A percentile compares a stretch with the other conserved stretches of the same genome.
phyloP scores from a whole-genome alignment of 2,329 filamentous ascomycete genomes.

The Microsporum ferrugineum region DNA sequence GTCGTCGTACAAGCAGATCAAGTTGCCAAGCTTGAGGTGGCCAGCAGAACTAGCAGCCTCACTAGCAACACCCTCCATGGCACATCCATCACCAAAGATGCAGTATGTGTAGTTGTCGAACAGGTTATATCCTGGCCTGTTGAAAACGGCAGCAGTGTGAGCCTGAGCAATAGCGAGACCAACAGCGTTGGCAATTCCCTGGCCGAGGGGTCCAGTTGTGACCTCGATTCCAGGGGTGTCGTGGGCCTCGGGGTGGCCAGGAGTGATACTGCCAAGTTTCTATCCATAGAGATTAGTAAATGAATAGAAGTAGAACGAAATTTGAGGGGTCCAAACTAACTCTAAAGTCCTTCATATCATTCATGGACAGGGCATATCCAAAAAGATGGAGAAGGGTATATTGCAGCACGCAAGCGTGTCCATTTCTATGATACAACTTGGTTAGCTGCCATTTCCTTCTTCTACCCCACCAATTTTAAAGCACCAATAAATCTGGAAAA shows the following conservation, averaged over 20 bases:
- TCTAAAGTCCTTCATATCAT: slow-evolving; percentile 94
- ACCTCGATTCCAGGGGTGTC: slow-evolving; percentile 96
- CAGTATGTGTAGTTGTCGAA: slow-evolving; percentile 94
- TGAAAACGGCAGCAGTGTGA: slow-evolving; percentile 82
- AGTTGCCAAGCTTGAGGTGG: slow-evolving; percentile 93
- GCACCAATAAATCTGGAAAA: not conserved
- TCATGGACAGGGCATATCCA: slow-evolving; percentile 73
- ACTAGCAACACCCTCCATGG: slow-evolving; percentile 93
- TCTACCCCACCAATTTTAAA: slow-evolving; percentile 3
- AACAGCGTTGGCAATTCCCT: slow-evolving; percentile 94
- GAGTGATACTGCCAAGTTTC: slow-evolving; percentile 69
- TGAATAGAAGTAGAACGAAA: not conserved
- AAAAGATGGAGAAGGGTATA: slow-evolving; percentile 96
- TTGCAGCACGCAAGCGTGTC: slow-evolving; percentile 98
- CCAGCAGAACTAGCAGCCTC: slow-evolving; percentile 89
- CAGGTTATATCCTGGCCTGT: slow-evolving; percentile 87
- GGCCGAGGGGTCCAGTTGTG: slow-evolving; percentile 92
- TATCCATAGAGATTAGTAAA: slow-evolving; percentile 19
- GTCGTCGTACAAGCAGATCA: slow-evolving; percentile 95
- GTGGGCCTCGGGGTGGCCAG: slow-evolving; percentile 91
- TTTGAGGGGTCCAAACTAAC: slow-evolving; percentile 45
- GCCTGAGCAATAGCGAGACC: slow-evolving; percentile 95
- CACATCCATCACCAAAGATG: slow-evolving; percentile 96
- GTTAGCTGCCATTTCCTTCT: not conserved
- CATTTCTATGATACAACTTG: slow-evolving; percentile 54